Conservation (phyloP, 176 grass and related monocot genomes). For the Lolium multiflorum region DNA sequence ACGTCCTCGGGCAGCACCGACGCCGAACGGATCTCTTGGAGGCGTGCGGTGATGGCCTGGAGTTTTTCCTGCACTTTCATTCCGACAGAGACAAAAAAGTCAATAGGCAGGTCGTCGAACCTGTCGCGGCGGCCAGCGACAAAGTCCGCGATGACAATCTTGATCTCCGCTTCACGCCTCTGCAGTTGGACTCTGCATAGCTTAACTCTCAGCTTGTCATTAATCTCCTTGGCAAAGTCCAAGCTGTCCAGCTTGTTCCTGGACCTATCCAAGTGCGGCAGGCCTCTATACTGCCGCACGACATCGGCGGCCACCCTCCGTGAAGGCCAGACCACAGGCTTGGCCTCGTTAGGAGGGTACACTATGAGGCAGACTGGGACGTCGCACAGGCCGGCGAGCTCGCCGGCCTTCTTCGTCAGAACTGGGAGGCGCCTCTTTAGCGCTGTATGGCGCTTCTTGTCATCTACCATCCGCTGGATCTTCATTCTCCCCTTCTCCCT, state of each 20-base stretch:
- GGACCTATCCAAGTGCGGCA: background rate
- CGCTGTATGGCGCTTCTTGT: background rate
- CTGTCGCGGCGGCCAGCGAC: background rate
- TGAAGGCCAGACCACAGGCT: slow-evolving; percentile 32
- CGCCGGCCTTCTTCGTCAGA: background rate
- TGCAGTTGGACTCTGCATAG: background rate
- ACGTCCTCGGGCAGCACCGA: background rate
- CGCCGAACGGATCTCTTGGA: background rate
- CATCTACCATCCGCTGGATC: background rate
- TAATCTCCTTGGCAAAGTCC: background rate
- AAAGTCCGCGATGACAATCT: slow-evolving; percentile 34
- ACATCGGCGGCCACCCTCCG: background rate
- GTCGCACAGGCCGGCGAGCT: background rate
- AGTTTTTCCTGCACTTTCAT: background rate
- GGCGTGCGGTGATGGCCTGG: background rate
- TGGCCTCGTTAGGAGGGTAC: background rate
- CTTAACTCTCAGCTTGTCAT: background rate
- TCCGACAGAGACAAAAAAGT: background rate
- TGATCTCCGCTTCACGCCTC: slow-evolving; percentile 7
- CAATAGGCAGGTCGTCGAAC: background rate
- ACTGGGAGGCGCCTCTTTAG: background rate
- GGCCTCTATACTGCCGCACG: background rate
- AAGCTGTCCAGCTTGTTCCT: slow-evolving; percentile 39
- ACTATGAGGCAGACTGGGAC: slow-evolving; percentile 2
- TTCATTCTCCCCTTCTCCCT: background rate